Evolutionary conservation across 208 protist genomes (phyloP), one percentile per base, ranked within the genome.

Genomic region (Acanthamoeba lenticulata): DNA sequence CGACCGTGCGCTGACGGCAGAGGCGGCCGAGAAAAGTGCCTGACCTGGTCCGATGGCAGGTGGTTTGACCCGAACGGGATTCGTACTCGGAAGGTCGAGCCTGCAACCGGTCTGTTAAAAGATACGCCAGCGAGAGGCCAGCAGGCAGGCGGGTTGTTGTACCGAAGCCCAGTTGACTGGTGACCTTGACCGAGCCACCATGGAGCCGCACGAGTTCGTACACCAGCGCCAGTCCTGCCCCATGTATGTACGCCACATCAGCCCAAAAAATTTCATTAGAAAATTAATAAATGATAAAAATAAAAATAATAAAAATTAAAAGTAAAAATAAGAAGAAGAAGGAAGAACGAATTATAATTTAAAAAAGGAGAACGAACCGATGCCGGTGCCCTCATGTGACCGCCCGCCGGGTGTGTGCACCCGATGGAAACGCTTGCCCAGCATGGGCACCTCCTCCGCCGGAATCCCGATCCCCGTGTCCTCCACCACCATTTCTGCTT

Each of bases 401-500:
- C 57, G 42, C 3, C 60, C 92, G 19, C 52, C 91, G 7, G 60
- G 17, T 6, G 65, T 77, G 42, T 94, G 40, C 21, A 94, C 77
- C 1, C 94, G 62, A 91, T 94, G 72, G 44, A 95, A 95, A 19
- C 94, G 65, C 62, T 95, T 55, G 4, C 55, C 55, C 2, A 95
- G 65, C 45, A 49, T 7, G 32, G 62, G 32, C 24, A 90, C 13
- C 34, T 95, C 90, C 44, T 95, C 90, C 32, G 7, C 1, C 2
- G 67, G 57, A 47, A 95, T 94, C 5, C 94, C 94, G 13, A 94
- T 60, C 7, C 94, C 94, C 13, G 90, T 95, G 60, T 95, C 94
- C 91, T 65, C 3, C 29, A 95, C 77, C 49, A 21, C 42, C 34
- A 95, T 32, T 32, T 94, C 69, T 9, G 52, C 60, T 38, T 90